phyloP scores from a whole-genome alignment of 2,329 filamentous ascomycete species.

The Mariannaea sp. region DNA sequence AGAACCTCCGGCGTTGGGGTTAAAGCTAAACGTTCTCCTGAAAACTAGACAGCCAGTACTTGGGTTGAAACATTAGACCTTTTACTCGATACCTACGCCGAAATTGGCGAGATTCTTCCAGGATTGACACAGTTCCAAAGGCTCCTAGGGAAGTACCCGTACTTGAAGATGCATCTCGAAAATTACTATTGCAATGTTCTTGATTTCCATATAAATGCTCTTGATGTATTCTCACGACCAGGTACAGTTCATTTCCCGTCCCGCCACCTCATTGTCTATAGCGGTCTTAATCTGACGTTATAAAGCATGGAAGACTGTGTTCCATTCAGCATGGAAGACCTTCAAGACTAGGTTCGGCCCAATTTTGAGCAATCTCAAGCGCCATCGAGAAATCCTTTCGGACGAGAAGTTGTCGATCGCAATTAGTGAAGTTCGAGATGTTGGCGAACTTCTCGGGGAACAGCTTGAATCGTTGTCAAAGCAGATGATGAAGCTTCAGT shows the following conservation, averaged over 20 bases:
- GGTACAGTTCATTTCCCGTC: background rate
- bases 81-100: constrained; percentile 13
- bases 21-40: no score
- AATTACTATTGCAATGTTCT: constrained; percentile 21
- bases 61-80: constrained; percentile 1
- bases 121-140: constrained; percentile 1
- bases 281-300: background rate
- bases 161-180: constrained; percentile 6
- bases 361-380: constrained; percentile 8
- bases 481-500: no score
- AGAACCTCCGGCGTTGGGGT: no score
- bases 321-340: constrained; percentile 14
- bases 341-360: constrained; percentile 11
- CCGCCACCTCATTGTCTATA: no score
- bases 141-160: background rate
- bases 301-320: background rate
- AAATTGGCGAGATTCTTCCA: constrained; percentile 10
- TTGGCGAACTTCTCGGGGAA: no score
- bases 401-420: constrained; percentile 2
- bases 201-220: constrained; percentile 9
- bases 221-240: constrained; percentile 5
- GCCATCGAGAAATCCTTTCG: constrained; percentile 1
- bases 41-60: background rate
- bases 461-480: no score
- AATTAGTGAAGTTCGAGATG: background rate